These are phyloP conservation scores for Apostasia shenzhenica DNA, from an alignment of 106 monocot species.

Conservation along the genomic window DNA sequence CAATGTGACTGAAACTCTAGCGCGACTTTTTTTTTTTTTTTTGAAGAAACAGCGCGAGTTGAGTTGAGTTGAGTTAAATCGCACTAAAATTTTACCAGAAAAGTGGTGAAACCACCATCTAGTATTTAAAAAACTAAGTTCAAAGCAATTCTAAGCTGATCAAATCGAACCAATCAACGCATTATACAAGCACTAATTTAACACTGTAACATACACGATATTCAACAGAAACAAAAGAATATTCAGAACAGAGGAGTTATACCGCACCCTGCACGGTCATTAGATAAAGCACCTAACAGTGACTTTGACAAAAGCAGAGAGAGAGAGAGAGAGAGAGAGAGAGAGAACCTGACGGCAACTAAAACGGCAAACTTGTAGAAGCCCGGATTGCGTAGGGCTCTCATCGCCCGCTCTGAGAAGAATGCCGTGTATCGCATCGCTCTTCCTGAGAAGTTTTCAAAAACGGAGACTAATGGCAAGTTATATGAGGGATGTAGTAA, in stretches of 20 bases:
- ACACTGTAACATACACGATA: too few species aligned
- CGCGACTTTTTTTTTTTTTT: too few species aligned
- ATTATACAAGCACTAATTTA: neutral
- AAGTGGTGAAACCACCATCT: too few species aligned
- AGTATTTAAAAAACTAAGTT: too few species aligned
- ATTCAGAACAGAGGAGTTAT: neutral
- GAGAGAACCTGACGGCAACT: slow-evolving; percentile 37
- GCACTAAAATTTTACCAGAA: too few species aligned
- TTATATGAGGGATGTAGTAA: neutral
- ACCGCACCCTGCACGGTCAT: neutral
- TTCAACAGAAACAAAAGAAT: neutral
- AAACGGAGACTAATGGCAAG: neutral
- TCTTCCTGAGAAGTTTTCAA: neutral
- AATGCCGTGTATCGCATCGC: slow-evolving; percentile 21
- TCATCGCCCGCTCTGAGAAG: slow-evolving; percentile 37
- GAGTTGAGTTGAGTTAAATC: too few species aligned
- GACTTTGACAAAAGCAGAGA: neutral
- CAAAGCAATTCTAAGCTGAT: neutral
- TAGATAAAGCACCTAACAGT: neutral
- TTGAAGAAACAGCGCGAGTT: too few species aligned
- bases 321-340: neutral
- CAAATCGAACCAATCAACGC: neutral
- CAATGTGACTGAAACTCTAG: too few species aligned
- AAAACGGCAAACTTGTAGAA: slow-evolving; percentile 39
- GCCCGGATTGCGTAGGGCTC: slow-evolving; percentile 22